A percentile compares a stretch with the other conserved stretches of the same genome.
Evolutionary conservation across 1,139 yeast species (phyloP).

Genomic region (Hyphopichia khmerensis): DNA sequence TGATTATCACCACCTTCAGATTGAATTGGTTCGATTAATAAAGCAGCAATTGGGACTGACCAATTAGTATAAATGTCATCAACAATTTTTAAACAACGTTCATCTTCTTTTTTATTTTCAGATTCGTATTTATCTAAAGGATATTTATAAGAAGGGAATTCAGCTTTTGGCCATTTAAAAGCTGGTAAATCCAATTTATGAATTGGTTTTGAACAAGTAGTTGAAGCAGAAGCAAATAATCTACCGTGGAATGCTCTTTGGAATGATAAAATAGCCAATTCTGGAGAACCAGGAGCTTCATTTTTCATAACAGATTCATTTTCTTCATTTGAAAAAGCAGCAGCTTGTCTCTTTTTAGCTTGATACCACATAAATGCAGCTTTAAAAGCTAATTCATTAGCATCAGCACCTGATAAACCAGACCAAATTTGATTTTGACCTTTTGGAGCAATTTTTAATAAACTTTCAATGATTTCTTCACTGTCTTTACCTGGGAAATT

Average conservation of each 20-base stretch:
- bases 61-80: slow-evolving; percentile 57
- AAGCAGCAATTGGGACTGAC: slow-evolving; percentile 71
- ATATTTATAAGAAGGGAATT: slow-evolving; percentile 72
- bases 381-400: slow-evolving; percentile 81
- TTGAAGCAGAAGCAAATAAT: slow-evolving; percentile 73
- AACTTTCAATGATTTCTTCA: slow-evolving; percentile 53
- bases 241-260: slow-evolving; percentile 81
- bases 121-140: slow-evolving; percentile 61
- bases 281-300: slow-evolving; percentile 73
- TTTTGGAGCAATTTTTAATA: slow-evolving; percentile 67
- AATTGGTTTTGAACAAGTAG: slow-evolving; percentile 78
- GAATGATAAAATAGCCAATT: slow-evolving; percentile 69
- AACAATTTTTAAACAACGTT: slow-evolving; percentile 59
- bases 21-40: slow-evolving; percentile 78
- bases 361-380: slow-evolving; percentile 81
- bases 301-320: slow-evolving; percentile 62
- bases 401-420: slow-evolving; percentile 80
- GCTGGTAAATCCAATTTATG: slow-evolving; percentile 85
- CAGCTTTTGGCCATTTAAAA: slow-evolving; percentile 85
- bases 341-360: slow-evolving; percentile 53
- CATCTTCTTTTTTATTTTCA: slow-evolving; percentile 63
- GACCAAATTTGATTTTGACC: slow-evolving; percentile 72
- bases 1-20: slow-evolving; percentile 90
- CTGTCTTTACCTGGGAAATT: slow-evolving; percentile 70
- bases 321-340: slow-evolving; percentile 60